Evolutionary conservation across 345 rosid genomes (phyloP), one percentile per base, ranked within the genome.

Genomic region (Gossypium longicalyx): DNA sequence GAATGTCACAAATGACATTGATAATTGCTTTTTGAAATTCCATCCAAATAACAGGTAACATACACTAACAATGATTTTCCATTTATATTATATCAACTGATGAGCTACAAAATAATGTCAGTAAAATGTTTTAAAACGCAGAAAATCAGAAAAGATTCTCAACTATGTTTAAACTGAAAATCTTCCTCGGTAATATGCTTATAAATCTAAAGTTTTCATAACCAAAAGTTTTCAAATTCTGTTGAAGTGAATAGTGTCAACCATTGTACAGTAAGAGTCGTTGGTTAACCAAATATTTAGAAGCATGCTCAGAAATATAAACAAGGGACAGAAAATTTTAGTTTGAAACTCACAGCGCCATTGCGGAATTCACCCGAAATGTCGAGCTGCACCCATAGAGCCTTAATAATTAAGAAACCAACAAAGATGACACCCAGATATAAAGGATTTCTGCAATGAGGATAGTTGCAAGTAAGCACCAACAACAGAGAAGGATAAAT

Each of bases 351-450:
- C 78, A 96, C 99, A 82, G 89, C 87, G 45, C 99, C 99, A 75
- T 91, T 75, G 49, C 79, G 90, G 85, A 96, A 96, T 84, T 87
- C 97, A 53, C 90, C 93, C 15, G 97, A 78, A 75, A 96, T 80
- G 77, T 96, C 93, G 67, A 93, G 83, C 80, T 93, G 99, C 83
- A 89, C 95, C 99, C 99, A 96, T 38, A 93, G 83, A 79, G 99
- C 98, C 86, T 93, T 96, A 65, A 77, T 20, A 66, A 96, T 83
- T 76, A 96, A 86, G 82, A 78, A 93, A 43, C 79, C 91, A 1
- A 90, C 87, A 70, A 96, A 96, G 72, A 91, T 87, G 75, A 93
- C 72, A 16, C 76, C 72, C 43, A 96, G 86, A 81, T 91, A 96
- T 23, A 93, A 78, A 72, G 99, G 99, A 85, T 93, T 96, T 86